phyloP scores from a whole-genome alignment of 169 alveolate genomes.

The Perkinsus marinus region DNA sequence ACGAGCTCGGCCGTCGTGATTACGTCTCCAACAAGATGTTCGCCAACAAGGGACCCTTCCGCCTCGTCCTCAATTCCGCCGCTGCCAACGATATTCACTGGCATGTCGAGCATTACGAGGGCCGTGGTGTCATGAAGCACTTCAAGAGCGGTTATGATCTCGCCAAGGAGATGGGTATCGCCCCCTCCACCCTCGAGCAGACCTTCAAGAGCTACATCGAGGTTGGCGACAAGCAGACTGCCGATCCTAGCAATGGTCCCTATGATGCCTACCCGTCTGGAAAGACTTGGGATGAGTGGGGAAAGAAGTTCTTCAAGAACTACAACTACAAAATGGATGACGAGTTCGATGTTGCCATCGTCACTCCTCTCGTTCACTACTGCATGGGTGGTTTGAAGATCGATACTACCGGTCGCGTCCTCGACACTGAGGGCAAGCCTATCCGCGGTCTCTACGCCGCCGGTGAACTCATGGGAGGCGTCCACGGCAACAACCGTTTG shows the following conservation, averaged over 20 bases:
- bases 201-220: slow-evolving; percentile 19
- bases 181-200: slow-evolving; percentile 1
- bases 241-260: slow-evolving; percentile 6
- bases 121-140: slow-evolving; percentile 8
- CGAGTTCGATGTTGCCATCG: slow-evolving; percentile 34
- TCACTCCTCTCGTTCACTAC: slow-evolving; percentile 41
- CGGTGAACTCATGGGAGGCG: slow-evolving; percentile 32
- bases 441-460: slow-evolving; percentile 30
- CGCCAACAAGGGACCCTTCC: slow-evolving; percentile 32
- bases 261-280: slow-evolving; percentile 12
- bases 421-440: slow-evolving; percentile 15
- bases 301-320: slow-evolving; percentile 22
- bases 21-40: slow-evolving; percentile 31
- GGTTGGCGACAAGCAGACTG: slow-evolving; percentile 3
- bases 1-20: slow-evolving; percentile 46
- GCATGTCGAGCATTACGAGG: slow-evolving; percentile 10
- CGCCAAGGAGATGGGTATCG: slow-evolving; percentile 10
- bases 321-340: slow-evolving; percentile 12
- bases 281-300: slow-evolving; percentile 23
- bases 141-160: neutral
- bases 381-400: slow-evolving; percentile 43
- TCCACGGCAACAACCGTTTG: slow-evolving; percentile 31
- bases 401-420: slow-evolving; percentile 22
- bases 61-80: slow-evolving; percentile 19
- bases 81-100: slow-evolving; percentile 9